Base-by-base conservation (phyloP, 352 stramenopile genomes). In the Globisporangium megalacanthum region DNA sequence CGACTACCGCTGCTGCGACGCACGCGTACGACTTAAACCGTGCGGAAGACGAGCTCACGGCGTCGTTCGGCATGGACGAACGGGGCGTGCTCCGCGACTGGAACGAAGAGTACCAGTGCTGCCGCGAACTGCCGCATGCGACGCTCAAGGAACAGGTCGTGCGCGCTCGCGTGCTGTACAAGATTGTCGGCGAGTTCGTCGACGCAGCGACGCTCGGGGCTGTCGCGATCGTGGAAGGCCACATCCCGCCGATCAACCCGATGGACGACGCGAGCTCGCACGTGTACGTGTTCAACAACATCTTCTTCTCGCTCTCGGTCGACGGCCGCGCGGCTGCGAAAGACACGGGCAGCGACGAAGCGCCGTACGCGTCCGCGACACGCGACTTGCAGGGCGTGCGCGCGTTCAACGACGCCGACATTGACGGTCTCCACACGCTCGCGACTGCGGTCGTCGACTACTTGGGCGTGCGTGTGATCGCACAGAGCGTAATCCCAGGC, bases 201-300 rank as follows among this genome's bases (percentile, higher is more conserved):
- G 92, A 98, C 35, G 92, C 94, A 44, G 86, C 94, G 36, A 92
- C 82, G 22, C 70, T 87, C 31, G 87, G 86, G 20, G 86, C 88
- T 0, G 86, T 97, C 11, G 94, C 96, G 47, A 98, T 99, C 61
- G 86, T 94, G 35, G 88, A 98, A 49, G 96, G 96, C 57, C 86
- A 97, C 60, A 95, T 99, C 61, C 77, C 79, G 46, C 86, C 96
- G 42, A 98, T 99, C 74, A 98, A 99, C 70, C 93, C 94, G 13
- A 98, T 98, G 76, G 96, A 99, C 66, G 78, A 89, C 22, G 70
- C 76, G 17, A 92, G 82, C 36, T 86, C 93, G 25, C 93, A 98
- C 65, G 94, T 98, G 35, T 99, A 97, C 68, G 84, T 99, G 49
- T 97, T 98, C 75, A 98, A 99, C 76, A 98, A 97, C 68, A 98